phyloP scores from a whole-genome alignment of 2,329 filamentous ascomycete genomes.

The Penicillium sumatraense region DNA sequence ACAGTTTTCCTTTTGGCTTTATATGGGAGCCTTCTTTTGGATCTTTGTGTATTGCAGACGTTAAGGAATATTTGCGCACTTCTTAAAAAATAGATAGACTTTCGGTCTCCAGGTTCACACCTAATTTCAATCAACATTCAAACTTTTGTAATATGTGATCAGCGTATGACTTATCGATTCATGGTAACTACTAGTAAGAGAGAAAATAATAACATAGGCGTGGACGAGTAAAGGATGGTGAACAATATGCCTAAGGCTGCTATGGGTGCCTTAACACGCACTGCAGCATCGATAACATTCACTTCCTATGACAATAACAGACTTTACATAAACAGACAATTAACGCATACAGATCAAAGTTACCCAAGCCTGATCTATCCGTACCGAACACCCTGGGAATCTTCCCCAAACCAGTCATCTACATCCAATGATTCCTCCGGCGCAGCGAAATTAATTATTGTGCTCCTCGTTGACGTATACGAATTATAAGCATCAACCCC shows the following conservation, averaged over 20 bases:
- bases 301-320: no score
- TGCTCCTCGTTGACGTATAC: slow-evolving; percentile 55
- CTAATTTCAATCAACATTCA: no score
- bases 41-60: neutral
- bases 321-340: no score
- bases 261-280: no score
- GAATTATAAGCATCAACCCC: slow-evolving; percentile 66
- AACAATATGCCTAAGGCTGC: no score
- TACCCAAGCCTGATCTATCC: slow-evolving; percentile 56
- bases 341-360: no score
- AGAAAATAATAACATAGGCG: no score
- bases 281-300: no score
- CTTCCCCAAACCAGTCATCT: slow-evolving; percentile 69
- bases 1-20: neutral
- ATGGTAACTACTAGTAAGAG: no score
- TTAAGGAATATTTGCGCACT: neutral
- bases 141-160: no score
- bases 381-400: slow-evolving; percentile 62
- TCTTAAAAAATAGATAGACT: neutral
- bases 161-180: no score
- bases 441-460: slow-evolving; percentile 63
- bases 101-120: neutral
- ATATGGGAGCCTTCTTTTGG: neutral
- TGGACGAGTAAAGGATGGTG: no score
- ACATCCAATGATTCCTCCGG: slow-evolving; percentile 17